Evolutionary conservation across 805 yeast genomes (phyloP), one percentile per base, ranked within the genome.

Genomic region (Metschnikowia peoriensis): DNA sequence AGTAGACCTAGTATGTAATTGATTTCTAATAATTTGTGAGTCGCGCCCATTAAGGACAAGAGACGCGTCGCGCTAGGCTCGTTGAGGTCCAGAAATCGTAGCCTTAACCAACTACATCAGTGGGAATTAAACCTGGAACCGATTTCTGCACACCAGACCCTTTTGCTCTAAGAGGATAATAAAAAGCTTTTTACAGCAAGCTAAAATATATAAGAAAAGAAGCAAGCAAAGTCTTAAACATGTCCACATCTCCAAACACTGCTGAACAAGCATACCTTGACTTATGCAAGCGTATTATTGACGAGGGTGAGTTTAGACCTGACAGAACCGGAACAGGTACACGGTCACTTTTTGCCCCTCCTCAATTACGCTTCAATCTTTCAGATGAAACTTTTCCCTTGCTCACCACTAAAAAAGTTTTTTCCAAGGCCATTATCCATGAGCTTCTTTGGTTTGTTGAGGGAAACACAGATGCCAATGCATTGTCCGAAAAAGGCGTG

Each of bases 271-370:
- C 92, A 14, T 94, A 94, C 66, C 80, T 94, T 41, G 92, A 89
- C 58, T 78, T 94, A 44, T 89, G 97, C 66, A 68, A 75, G 51
- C 76, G 82, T 5, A 93, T 94, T 67, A 83, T 94, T 17, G 76
- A 79, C 1, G 83, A 88, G 57, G 99, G 99, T 40, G 98, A 94
- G 66, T 80, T 80, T 61, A 83, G 99, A 56, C 93, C 94, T 8
- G 99, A 94, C 67, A 79, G 99, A 68, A 94, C 99, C 1, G 99
- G 99, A 1, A 94, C 99, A 0, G 99, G 99, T 6, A 94, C 99
- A 0, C 76, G 73, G 55, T 85, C 96, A 35, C 57, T 94, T 8
- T 94, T 94, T 69, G 99, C 96, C 0, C 99, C 99, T 27, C 97
- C 97, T 11, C 98, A 93, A 66, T 75, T 94, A 54, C 81, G 97